A percentile compares a stretch with the other conserved stretches of the same genome.
These are phyloP conservation scores for Magnaporthiopsis rhizophila DNA, from an alignment of 2,329 filamentous ascomycete species.

Conservation along the genomic window DNA sequence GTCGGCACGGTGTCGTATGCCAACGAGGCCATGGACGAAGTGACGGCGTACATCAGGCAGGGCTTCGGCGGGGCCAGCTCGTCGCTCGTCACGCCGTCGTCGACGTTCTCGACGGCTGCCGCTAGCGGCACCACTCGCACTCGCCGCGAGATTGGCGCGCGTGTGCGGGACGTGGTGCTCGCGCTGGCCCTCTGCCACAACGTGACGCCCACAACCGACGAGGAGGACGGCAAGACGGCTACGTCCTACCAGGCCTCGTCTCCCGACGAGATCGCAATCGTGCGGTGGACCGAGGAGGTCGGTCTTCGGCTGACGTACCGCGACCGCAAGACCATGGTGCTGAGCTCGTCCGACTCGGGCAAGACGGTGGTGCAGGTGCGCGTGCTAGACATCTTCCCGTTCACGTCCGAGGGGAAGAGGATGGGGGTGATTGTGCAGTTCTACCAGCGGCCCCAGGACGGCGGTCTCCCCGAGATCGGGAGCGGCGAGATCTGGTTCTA, in stretches of 20 bases:
- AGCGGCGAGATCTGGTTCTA: slow-evolving; percentile 93
- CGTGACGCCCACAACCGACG: slow-evolving; percentile 84
- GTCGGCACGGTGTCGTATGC: slow-evolving; percentile 97
- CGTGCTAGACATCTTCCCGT: slow-evolving; percentile 92
- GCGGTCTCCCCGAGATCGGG: slow-evolving; percentile 38
- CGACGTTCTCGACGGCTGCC: slow-evolving; percentile 52
- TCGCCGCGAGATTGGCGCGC: slow-evolving; percentile 83
- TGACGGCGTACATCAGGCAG: slow-evolving; percentile 75
- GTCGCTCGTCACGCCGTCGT: slow-evolving; percentile 67
- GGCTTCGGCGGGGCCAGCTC: slow-evolving; percentile 55
- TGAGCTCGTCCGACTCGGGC: slow-evolving; percentile 69
- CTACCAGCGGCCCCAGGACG: slow-evolving; percentile 46
- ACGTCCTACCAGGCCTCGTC: slow-evolving; percentile 95
- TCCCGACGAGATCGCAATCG: slow-evolving; percentile 96
- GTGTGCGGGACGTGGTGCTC: slow-evolving; percentile 87
- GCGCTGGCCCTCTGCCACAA: slow-evolving; percentile 94
- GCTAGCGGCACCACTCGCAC: slow-evolving; percentile 67
- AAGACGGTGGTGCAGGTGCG: slow-evolving; percentile 72
- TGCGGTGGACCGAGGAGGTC: slow-evolving; percentile 89
- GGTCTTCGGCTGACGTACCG: slow-evolving; percentile 78
- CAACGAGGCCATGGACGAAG: slow-evolving; percentile 98
- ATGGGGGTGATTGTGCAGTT: slow-evolving; percentile 98
- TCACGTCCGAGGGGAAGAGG: slow-evolving; percentile 93
- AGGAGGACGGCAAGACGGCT: slow-evolving; percentile 66
- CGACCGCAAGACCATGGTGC: slow-evolving; percentile 76